phyloP scores from a whole-genome alignment of 495 filamentous ascomycete species.

The Annulohypoxylon bovei region DNA sequence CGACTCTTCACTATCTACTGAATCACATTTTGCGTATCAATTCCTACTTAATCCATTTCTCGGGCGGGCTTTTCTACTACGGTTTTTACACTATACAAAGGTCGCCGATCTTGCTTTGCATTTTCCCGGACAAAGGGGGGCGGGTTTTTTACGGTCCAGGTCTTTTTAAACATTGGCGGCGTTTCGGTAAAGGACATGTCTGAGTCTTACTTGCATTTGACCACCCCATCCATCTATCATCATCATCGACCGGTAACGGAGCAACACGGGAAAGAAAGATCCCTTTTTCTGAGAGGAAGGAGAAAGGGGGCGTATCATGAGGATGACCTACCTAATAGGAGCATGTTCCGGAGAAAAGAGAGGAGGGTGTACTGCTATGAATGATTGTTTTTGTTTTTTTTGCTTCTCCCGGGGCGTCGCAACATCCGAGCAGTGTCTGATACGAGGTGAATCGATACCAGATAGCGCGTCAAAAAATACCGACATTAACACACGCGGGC shows the following conservation, averaged over 20 bases:
- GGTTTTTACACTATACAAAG: constrained; percentile 21
- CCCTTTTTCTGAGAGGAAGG: not conserved
- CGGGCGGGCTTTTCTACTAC: constrained; percentile 1
- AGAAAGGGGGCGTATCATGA: constrained; percentile 6
- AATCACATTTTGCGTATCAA: constrained; percentile 10
- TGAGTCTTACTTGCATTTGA: constrained; percentile 19
- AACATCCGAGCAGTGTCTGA: not conserved
- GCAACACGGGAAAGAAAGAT: constrained; percentile 3
- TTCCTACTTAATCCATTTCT: constrained; percentile 18
- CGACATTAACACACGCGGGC: not conserved
- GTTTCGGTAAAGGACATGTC: constrained; percentile 22
- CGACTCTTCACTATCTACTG: not conserved
- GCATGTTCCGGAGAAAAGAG: constrained; percentile 1
- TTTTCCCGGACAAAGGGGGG: constrained; percentile 35
- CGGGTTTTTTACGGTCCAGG: constrained; percentile 1
- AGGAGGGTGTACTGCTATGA: not conserved
- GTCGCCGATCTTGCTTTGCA: constrained; percentile 26
- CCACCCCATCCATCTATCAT: constrained; percentile 17
- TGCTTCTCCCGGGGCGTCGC: not conserved
- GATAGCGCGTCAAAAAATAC: not conserved
- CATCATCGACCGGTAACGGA: constrained; percentile 20
- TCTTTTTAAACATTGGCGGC: constrained; percentile 23
- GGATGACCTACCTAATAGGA: constrained; percentile 27
- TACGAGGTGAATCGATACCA: not conserved
- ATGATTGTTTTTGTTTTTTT: not conserved